A percentile compares a stretch with the other conserved stretches of the same genome.
Evolutionary conservation across 2,329 filamentous ascomycete species (phyloP).

Genomic region (Exserohilum turcica): DNA sequence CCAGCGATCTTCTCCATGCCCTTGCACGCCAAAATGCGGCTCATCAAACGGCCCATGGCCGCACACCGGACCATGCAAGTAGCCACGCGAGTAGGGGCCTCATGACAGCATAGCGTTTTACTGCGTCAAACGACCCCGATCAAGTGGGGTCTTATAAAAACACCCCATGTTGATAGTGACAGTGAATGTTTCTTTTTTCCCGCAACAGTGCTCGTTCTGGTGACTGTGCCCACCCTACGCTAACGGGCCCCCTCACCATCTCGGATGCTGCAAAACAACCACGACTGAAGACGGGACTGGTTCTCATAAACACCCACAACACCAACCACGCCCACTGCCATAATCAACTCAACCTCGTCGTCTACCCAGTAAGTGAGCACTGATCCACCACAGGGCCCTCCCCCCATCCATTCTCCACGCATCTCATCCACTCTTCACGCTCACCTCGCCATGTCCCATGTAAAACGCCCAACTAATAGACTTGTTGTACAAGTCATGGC

Average conservation of each 20-base stretch:
- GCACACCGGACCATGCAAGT: neutral
- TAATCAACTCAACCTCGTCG: neutral
- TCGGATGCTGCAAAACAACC: no score
- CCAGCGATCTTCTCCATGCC: no score
- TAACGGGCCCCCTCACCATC: neutral
- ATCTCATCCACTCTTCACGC: no score
- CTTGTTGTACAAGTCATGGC: neutral
- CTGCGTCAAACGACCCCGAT: neutral
- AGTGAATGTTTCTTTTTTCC: neutral
- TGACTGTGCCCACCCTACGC: neutral
- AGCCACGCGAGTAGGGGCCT: neutral
- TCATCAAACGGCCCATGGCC: no score
- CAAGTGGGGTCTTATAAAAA: neutral
- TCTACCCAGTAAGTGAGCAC: neutral
- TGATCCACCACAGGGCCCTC: no score
- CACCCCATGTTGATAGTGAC: neutral
- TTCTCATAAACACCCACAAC: neutral
- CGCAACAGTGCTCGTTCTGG: no score
- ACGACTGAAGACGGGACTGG: neutral
- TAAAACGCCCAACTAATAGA: neutral
- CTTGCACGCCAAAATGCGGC: no score
- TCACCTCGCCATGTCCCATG: neutral
- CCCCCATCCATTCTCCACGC: no score
- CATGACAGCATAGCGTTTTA: neutral
- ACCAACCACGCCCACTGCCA: neutral